A percentile compares a stretch with the other conserved stretches of the same genome.
Conservation (phyloP, 2,329 filamentous ascomycete genomes). For the Zymoseptoria pseudotritici region DNA sequence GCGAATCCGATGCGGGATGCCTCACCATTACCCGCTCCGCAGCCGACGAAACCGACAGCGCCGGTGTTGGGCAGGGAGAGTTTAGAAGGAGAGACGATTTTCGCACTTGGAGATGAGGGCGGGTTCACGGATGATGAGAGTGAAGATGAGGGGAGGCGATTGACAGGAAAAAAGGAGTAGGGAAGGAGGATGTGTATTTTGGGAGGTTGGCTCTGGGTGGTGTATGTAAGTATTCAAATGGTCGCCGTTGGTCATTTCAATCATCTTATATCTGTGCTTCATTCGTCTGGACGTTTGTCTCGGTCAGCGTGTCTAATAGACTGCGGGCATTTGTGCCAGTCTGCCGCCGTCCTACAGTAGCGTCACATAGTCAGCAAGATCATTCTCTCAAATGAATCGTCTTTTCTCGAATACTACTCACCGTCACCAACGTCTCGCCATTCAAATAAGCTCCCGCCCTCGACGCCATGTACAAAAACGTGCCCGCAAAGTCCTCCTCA, state of each 20-base stretch:
- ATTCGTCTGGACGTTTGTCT: background rate
- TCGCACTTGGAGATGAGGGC: slow-evolving; percentile 83
- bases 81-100: slow-evolving; percentile 87
- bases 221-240: background rate
- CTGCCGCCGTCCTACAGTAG: slow-evolving; percentile 50
- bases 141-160: slow-evolving; percentile 39
- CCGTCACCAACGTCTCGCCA: slow-evolving; percentile 53
- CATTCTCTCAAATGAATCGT: background rate
- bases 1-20: slow-evolving; percentile 29
- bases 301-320: background rate
- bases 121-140: slow-evolving; percentile 72
- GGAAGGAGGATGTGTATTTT: slow-evolving; percentile 8
- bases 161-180: slow-evolving; percentile 46
- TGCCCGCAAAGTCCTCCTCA: slow-evolving; percentile 55
- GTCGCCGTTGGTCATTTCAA: background rate
- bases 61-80: slow-evolving; percentile 47
- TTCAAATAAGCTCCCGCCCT: slow-evolving; percentile 60
- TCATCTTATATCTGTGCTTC: background rate
- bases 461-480: slow-evolving; percentile 58
- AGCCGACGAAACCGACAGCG: slow-evolving; percentile 40
- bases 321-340: slow-evolving; percentile 33
- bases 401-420: background rate
- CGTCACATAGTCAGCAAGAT: background rate
- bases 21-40: slow-evolving; percentile 48
- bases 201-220: background rate